Evolutionary conservation across 495 filamentous ascomycete genomes (phyloP).

Genomic region (Hypoxylon subgilvum): DNA sequence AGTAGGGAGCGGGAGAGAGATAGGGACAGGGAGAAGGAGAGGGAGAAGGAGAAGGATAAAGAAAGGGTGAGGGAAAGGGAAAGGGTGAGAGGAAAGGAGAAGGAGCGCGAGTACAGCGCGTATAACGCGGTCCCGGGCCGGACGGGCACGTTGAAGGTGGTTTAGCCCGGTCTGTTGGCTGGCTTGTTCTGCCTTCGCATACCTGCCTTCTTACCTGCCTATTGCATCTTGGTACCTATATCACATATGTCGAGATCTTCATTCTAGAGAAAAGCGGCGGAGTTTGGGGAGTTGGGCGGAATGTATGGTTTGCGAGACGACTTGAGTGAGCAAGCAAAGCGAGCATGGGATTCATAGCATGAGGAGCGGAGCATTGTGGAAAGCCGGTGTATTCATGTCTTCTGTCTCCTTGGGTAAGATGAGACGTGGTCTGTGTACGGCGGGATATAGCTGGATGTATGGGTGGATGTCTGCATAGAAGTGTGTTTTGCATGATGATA

Average conservation of each 20-base stretch:
- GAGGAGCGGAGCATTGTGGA: conserved; percentile 3
- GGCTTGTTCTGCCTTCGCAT: too few species aligned
- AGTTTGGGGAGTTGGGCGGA: conserved; percentile 10
- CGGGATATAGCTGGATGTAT: conserved; percentile 5
- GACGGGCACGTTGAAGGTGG: conserved; percentile 41
- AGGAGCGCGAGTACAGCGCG: conserved; percentile 36
- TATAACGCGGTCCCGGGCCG: conserved; percentile 42
- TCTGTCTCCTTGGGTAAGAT: too few species aligned
- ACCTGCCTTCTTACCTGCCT: neutral
- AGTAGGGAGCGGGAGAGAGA: conserved; percentile 27
- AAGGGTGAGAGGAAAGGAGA: conserved; percentile 25
- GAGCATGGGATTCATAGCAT: conserved; percentile 11
- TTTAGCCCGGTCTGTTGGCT: conserved; percentile 19
- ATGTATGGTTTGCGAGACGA: neutral
- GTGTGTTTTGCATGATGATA: neutral
- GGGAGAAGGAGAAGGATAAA: conserved; percentile 29
- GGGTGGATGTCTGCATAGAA: neutral
- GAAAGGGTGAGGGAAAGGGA: too few species aligned
- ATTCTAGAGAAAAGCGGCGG: conserved; percentile 21
- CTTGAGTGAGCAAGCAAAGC: conserved; percentile 9
- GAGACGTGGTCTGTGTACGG: neutral
- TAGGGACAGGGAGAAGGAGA: conserved; percentile 23
- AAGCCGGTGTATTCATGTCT: neutral
- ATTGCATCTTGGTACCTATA: neutral
- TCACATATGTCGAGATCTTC: neutral